These are phyloP conservation scores for Globisporangium recalcitrans DNA, from an alignment of 352 stramenopile species.

Conservation along the genomic window DNA sequence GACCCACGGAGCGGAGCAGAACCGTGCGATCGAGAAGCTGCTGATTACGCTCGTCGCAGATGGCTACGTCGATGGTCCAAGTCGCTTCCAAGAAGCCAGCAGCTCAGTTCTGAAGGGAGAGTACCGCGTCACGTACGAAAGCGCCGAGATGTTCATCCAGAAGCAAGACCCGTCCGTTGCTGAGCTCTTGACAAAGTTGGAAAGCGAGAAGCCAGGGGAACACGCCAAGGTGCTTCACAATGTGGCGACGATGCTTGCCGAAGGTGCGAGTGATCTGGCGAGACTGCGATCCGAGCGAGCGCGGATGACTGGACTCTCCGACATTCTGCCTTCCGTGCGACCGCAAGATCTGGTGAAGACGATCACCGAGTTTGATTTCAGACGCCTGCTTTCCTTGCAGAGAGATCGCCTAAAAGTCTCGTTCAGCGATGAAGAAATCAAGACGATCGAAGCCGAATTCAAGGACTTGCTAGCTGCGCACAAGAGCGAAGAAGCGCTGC, in stretches of 20 bases:
- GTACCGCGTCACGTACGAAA: conserved; percentile 15
- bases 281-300: conserved; percentile 10
- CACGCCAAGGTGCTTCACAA: neutral
- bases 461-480: neutral
- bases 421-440: neutral
- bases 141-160: conserved; percentile 14
- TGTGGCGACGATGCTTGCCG: conserved; percentile 10
- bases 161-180: conserved; percentile 5
- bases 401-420: conserved; percentile 9
- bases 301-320: conserved; percentile 8
- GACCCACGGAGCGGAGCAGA: conserved; percentile 13
- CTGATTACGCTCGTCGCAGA: conserved; percentile 10
- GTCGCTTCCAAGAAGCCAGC: conserved; percentile 2
- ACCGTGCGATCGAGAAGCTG: conserved; percentile 14
- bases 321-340: conserved; percentile 13
- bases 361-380: conserved; percentile 12
- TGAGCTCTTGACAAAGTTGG: neutral
- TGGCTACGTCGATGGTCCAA: conserved; percentile 13
- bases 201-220: neutral
- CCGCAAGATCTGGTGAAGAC: conserved; percentile 8
- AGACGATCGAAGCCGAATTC: conserved; percentile 6
- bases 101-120: conserved; percentile 2
- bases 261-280: neutral
- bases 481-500: neutral
- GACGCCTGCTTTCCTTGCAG: conserved; percentile 12